Conservation (phyloP, 2,329 filamentous ascomycete species). For the Hypoxylon sp. region DNA sequence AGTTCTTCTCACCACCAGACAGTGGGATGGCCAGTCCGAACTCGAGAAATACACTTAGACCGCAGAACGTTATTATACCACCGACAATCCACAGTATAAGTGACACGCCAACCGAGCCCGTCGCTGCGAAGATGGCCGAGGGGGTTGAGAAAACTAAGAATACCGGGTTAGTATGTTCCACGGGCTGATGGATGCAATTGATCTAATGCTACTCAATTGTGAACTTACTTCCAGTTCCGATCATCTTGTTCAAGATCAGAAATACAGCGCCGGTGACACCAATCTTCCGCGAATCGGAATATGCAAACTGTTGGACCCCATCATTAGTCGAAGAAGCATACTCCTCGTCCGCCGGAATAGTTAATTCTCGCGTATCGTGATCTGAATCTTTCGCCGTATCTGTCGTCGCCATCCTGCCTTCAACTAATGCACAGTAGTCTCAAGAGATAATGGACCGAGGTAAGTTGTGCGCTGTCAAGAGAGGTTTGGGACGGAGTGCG, state of each 20-base stretch:
- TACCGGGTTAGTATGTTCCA: conserved; percentile 18
- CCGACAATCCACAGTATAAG: conserved; percentile 59
- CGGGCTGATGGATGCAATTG: not conserved
- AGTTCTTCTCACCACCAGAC: conserved; percentile 77
- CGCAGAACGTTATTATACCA: conserved; percentile 70
- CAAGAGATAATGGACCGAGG: conserved; percentile 10
- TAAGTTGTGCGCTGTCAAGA: conserved; percentile 1
- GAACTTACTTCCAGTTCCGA: conserved; percentile 69
- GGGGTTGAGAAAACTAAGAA: conserved; percentile 68
- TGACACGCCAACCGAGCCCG: conserved; percentile 65
- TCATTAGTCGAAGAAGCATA: conserved; percentile 43
- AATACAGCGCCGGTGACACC: conserved; percentile 68
- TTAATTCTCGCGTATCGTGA: conserved; percentile 39
- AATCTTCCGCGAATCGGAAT: conserved; percentile 61
- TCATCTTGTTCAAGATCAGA: conserved; percentile 72
- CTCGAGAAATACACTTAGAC: conserved; percentile 74
- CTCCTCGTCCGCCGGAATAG: conserved; percentile 42
- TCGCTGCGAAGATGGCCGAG: conserved; percentile 66
- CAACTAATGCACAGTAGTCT: conserved; percentile 16
- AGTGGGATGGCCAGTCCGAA: conserved; percentile 74
- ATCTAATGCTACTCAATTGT: not conserved
- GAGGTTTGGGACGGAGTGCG: conserved; percentile 6
- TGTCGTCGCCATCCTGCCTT: conserved; percentile 35
- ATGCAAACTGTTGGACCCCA: conserved; percentile 49
- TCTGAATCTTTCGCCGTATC: conserved; percentile 45